Evolutionary conservation across 257 asterid genomes (phyloP), one percentile per base, ranked within the genome.

Genomic region (Solanum raphanifolium): DNA sequence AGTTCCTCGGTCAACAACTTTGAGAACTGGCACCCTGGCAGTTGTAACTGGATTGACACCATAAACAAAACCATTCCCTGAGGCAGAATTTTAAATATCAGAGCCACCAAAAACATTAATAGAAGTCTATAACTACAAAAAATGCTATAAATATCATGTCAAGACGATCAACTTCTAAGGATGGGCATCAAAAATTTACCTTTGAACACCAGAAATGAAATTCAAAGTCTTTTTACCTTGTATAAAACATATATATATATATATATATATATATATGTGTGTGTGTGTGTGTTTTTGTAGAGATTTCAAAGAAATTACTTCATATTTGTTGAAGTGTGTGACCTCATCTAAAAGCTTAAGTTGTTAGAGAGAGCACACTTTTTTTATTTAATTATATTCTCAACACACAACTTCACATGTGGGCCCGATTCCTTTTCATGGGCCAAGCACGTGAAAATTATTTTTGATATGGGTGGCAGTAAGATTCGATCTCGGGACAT

Each of bases 21-120:
- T 96, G 81, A 96, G 91, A 91, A 96, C 92, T 66, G 98, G 99
- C 89, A 96, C 99, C 93, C 91, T 96, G 79, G 99, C 98, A n/a
- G 95, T 86, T 41, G 95, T 93, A 87, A 96, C 89, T 31, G 98
- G 97, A 91, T 90, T 92, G 86, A 96, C 98, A 83, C 98, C 94
- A 89, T 68, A 88, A 90, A 96, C 95, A 93, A 95, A 98, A 34
- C 98, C 98, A 82, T 87, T 87, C 87, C 94, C 98, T 96, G 90
- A 76, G 90, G 79, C 89, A 92, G 76, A 89, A 87, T 39, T 79
- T 79, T 25, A 79, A 13, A 25, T 15, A 79, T 79, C 38, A 43
- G 84, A 79, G 29, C 65, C 65, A 79, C 65, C 62, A 41, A 79
- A 79, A 25, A 79, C 65, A 41, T 43, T 79, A 78, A 78, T 27